Base-by-base conservation (phyloP, 176 grass and related monocot genomes). In the Areca catechu region DNA sequence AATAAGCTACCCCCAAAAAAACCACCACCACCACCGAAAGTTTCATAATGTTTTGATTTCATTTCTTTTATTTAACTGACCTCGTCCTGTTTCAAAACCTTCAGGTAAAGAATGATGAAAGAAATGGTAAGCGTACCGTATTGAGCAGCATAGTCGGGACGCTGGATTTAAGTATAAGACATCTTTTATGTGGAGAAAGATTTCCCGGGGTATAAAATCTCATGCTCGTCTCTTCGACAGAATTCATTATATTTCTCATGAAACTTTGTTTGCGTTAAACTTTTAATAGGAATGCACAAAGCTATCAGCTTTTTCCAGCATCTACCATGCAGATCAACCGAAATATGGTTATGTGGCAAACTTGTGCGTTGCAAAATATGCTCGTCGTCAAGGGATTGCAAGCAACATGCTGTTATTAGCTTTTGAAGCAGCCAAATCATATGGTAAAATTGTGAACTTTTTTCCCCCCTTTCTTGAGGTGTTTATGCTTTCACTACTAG, bases 61-160 rank as follows among this genome's bases (percentile, higher is more conserved):
- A n/a, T 54, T 16, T 24, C 16, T 16, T 1, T n/a, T 69, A 24
- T 58, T 43, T 43, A 14, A 43, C 10, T 43, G 12, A 43, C 34
- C 34, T 2, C 10, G 1, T 12, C 34, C 34, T 43, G 7, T 43
- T 43, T 43, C 34, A 43, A 74, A 81, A 43, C 66, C 72, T 62
- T 56, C 82, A 90, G 86, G 78, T 85, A 57, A 90, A 82, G 55
- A 85, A 90, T 53, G 78, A 90, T 51, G 50, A 72, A 4, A 62
- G 25, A 54, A 74, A 79, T 16, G 3, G 51, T 48, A 76, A 74
- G 54, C 75, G 78, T 58, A 90, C 71, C 76, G 78, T 85, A 7
- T 19, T 90, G 17, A 90, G 77, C 75, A 90, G 86, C 23, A 77
- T 90, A 4, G 75, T 90, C 66, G 86, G 86, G 59, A 90, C 86